Evolutionary conservation across 495 filamentous ascomycete species (phyloP), one percentile per base, ranked within the genome.

Genomic region (Echria macrotheca): DNA sequence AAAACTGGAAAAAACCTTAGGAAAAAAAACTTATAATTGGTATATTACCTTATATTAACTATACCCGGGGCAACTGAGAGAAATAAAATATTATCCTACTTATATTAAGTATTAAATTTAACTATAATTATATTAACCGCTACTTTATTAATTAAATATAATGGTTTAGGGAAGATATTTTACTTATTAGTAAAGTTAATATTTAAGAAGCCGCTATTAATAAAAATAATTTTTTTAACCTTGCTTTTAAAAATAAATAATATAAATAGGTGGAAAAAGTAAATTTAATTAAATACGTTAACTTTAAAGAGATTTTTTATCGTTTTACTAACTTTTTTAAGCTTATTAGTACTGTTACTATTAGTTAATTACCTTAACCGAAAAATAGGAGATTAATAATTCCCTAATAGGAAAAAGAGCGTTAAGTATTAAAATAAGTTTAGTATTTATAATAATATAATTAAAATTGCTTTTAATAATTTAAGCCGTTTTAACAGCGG

Each of bases 361-460:
- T 22, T 14, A 22, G 21, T 31, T 6, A 6, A 6, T 6, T 14
- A 17, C 21, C 2, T 4, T 4, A 9, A 18, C n/a, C 22, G 22
- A 10, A 10, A 31, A 14, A 17, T 22, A 17, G 31, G 21, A 23
- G 31, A 22, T 22, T 9, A 57, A 67, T 59, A 64, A 18, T 0
- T 19, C 44, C 8, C 60, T 51, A 14, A 68, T 37, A 10, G 53
- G 31, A 10, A 49, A 49, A 14, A 42, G 60, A 2, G 56, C 51
- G 42, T 60, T 59, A 17, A 60, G 61, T n/a, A 37, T 26, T 18
- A 58, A 32, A 28, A 61, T 33, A 12, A 57, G 19, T n/a, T 41
- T 76, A 0, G 72, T 75, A 44, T 78, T 78, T 55, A 74, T 77
- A 44, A 81, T 70, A 5, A 82, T 53, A 26, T 74, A 68, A 54